phyloP scores from a whole-genome alignment of 495 filamentous ascomycete genomes.

The Penicillium alfredii region DNA sequence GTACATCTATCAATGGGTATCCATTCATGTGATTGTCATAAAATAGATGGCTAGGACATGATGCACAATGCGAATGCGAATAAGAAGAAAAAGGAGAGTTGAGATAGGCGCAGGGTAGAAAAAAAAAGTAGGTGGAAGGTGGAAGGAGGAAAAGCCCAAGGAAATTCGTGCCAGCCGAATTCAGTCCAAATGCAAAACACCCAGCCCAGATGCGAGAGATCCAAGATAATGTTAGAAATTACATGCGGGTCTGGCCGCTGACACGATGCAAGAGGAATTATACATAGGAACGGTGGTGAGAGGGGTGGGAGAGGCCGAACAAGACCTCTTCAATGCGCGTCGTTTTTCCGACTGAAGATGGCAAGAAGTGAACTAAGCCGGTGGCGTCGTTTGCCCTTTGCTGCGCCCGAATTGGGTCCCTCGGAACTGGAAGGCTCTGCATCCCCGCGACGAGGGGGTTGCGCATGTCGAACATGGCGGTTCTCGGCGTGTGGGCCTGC shows the following conservation, averaged over 20 bases:
- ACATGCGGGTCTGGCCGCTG: slow-evolving; percentile 12
- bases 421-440: background rate
- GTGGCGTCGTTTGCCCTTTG: slow-evolving; percentile 18
- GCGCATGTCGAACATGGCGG: background rate
- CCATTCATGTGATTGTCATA: too few species aligned
- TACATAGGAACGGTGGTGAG: background rate
- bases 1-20: too few species aligned
- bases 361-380: slow-evolving; percentile 22
- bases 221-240: slow-evolving; percentile 5
- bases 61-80: slow-evolving; percentile 4
- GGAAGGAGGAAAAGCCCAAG: too few species aligned
- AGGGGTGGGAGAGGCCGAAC: too few species aligned
- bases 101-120: background rate
- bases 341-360: slow-evolving; percentile 21
- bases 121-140: slow-evolving; percentile 1
- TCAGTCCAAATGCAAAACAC: slow-evolving; percentile 10
- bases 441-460: slow-evolving; percentile 3
- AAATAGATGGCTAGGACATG: too few species aligned
- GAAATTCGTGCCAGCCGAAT: slow-evolving; percentile 12
- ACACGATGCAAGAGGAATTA: slow-evolving; percentile 17
- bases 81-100: slow-evolving; percentile 1
- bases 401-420: background rate
- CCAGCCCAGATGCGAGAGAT: slow-evolving; percentile 5
- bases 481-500: background rate
- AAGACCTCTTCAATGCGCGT: slow-evolving; percentile 16